These are phyloP conservation scores for Neocatenulostroma microsporum DNA, from an alignment of 2,329 filamentous ascomycete species.

Conservation along the genomic window DNA sequence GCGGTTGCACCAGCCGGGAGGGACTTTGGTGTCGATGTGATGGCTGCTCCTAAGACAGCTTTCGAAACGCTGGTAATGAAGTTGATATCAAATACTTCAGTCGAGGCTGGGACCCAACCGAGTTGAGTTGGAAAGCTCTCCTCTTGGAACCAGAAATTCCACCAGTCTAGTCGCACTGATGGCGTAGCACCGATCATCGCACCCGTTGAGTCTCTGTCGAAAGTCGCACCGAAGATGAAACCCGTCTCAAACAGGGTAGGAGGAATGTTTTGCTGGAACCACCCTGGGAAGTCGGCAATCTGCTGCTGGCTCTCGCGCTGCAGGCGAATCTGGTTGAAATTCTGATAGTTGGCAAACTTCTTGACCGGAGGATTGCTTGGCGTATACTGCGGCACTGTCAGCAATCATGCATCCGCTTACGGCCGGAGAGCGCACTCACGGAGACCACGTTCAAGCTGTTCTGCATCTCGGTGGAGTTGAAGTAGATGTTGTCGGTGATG, in stretches of 20 bases:
- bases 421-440: conserved; percentile 1
- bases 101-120: conserved; percentile 3
- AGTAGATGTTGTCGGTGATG: conserved; percentile 6
- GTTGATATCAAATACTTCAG: conserved; percentile 2
- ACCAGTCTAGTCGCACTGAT: conserved; percentile 3
- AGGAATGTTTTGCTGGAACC: conserved; percentile 7
- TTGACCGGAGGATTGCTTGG: conserved; percentile 6
- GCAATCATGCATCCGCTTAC: background rate
- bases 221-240: conserved; percentile 8
- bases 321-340: conserved; percentile 10
- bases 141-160: conserved; percentile 5
- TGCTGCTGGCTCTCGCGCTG: conserved; percentile 8
- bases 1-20: conserved; percentile 2
- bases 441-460: conserved; percentile 2
- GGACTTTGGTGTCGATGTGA: conserved; percentile 1
- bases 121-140: conserved; percentile 4
- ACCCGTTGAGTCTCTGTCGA: conserved; percentile 3
- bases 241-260: conserved; percentile 7
- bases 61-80: conserved; percentile 4
- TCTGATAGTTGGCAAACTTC: conserved; percentile 5
- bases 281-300: conserved; percentile 7
- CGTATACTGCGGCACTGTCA: conserved; percentile 6
- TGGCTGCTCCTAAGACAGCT: background rate
- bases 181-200: conserved; percentile 3
- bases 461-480: conserved; percentile 4